Conservation (phyloP, 164 flowering plant species). For the Chloranthus sessilifolius region DNA sequence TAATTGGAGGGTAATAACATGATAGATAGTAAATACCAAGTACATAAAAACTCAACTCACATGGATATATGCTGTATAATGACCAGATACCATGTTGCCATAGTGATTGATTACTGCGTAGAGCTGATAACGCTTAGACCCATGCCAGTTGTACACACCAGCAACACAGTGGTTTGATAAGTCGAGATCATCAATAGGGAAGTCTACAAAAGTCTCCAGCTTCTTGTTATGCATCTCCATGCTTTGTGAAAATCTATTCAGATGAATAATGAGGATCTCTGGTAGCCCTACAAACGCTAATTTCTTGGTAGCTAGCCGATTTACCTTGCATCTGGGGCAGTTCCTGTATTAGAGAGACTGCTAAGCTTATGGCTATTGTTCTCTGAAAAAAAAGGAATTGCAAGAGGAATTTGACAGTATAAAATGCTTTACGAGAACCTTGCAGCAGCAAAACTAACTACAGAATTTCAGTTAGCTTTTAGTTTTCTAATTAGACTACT, state of each 20-base stretch:
- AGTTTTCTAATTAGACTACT: too few relatives aligned
- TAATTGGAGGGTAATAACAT: too few relatives aligned
- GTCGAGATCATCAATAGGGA: constrained; percentile 78
- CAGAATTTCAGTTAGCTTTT: too few relatives aligned
- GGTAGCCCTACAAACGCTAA: constrained; percentile 96
- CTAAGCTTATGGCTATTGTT: too few relatives aligned
- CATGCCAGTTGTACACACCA: constrained; percentile 27
- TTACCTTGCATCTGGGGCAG: constrained; percentile 83
- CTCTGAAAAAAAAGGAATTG: too few relatives aligned
- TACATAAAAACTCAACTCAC: constrained; percentile 58
- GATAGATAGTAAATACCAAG: not conserved
- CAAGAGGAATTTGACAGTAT: too few relatives aligned
- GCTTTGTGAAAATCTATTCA: constrained; percentile 87
- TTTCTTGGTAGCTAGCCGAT: constrained; percentile 87
- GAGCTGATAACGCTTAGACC: constrained; percentile 52
- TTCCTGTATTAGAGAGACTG: constrained; percentile 42
- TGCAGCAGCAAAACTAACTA: too few relatives aligned
- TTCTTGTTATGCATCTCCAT: constrained; percentile 75
- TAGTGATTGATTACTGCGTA: constrained; percentile 92
- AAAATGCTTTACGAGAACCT: too few relatives aligned
- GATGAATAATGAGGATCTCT: constrained; percentile 82
- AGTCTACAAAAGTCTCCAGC: constrained; percentile 81
- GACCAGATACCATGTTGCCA: constrained; percentile 96
- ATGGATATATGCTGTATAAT: constrained; percentile 85
- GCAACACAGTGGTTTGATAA: constrained; percentile 59